Evolutionary conservation across 371 early-diverging fungal species (phyloP), one percentile per base, ranked within the genome.

Genomic region (Apophysomyces elegans): DNA sequence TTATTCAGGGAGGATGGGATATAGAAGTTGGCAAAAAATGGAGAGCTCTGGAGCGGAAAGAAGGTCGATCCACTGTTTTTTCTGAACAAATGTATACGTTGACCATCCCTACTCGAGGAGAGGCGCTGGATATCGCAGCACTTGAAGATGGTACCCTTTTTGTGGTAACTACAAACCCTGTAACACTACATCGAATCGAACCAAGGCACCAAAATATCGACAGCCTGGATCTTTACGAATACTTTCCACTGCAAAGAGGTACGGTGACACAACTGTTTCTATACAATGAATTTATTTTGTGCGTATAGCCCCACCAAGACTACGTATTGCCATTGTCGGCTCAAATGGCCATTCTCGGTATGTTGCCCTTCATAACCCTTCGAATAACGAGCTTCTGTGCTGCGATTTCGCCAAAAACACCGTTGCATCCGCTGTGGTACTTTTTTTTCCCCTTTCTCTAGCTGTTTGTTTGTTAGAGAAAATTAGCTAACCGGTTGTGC

Each of bases 191-290:
- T 67, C 78, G 77, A 59, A 70, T 93, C 21, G 85, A 87, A 21
- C 73, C 84, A 6, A 74, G 69, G 7, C 91, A 91, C 56, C 78
- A 84, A 32, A 79, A 76, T 4, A 65, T 84, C 44, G 78, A 83
- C 5, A 85, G 83, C n/a, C 71, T 91, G 0, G 91, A 91, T 66
- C 80, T 93, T 61, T 91, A 91, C 59, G 93, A 93, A 66, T 93
- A 89, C 63, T 90, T 90, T 71, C 92, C 92, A n/a, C 74, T 88
- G 11, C 86, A 87, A 62, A 68, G 84, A 44, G 73, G 73, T 80
- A 56, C 67, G 72, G 54, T 14, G n/a, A 47, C 41, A 14, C 32
- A 14, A 21, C 58, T 26, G 4, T 7, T 18, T 21, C 39, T 63
- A 8, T 12, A 0, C 2, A 14, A 5, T 11, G 61, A 35, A 12